Base-by-base conservation (phyloP, 371 early-diverging fungal species). In the Smittium culicis region DNA sequence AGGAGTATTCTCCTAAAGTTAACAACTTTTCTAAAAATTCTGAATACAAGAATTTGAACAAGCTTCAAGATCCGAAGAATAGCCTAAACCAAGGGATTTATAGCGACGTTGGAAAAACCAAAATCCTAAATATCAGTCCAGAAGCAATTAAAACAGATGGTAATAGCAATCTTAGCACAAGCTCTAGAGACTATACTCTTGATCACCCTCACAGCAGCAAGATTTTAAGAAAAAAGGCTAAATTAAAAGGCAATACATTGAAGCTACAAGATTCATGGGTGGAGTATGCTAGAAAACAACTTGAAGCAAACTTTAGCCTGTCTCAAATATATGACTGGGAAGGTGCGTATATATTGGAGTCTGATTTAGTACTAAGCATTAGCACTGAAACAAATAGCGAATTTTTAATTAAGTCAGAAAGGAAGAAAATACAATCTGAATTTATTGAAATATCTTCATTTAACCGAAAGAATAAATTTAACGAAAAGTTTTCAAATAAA, bases 261-360 rank as follows among this genome's bases (percentile, higher is more conserved):
- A 60, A 33, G 34, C 25, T 77, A 27, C 74, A 69, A 65, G 35
- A 64, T 28, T 70, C 75, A 34, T 77, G 77, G 77, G 32, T 63
- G 24, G 73, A 67, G 34, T 78, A 77, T 71, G 71, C 72, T 1
- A 67, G 67, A 35, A 34, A 54, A 34, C 73, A 78, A 71, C 72
- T 77, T 67, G 70, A 68, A 30, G 64, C 69, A 29, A 61, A 55
- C 34, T 54, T 63, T 2, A 70, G 78, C 30, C 63, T 34, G 34
- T 77, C 77, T 61, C 61, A 70, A 34, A 58, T 74, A 34, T 54
- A 78, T 11, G 77, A 77, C 69, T 77, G 77, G 77, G 78, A 72
- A 0, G 77, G 77, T 3, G 77, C 77, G 54, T 68, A 75, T 32
- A 74, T 69, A 27, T 71, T 73, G 11, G 77, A 77, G 66, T 71